Percentiles rank a stretch among this genome's conserved stretches.
Conservation (phyloP, 495 filamentous ascomycete species). For the Penicilliopsis zonata region DNA sequence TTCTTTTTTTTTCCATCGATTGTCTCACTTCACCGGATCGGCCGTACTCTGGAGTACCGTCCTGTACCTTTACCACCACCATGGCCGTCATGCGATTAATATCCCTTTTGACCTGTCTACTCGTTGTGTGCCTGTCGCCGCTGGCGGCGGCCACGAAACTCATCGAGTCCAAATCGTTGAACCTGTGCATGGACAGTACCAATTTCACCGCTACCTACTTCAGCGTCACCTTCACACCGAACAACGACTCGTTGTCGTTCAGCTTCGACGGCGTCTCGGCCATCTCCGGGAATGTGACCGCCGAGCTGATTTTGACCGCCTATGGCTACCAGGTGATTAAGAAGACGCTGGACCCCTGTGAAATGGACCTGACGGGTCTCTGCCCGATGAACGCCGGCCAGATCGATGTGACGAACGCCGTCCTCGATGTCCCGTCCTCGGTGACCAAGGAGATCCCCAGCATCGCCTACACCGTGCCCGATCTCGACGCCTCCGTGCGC, state of each 20-base stretch:
- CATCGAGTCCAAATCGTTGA: constrained; percentile 66
- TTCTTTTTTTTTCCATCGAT: constrained; percentile 3
- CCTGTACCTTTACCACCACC: no score
- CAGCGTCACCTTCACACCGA: constrained; percentile 67
- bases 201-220: constrained; percentile 76
- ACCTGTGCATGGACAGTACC: constrained; percentile 64
- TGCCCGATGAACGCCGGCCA: constrained; percentile 89
- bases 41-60: constrained; percentile 47
- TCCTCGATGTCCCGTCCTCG: constrained; percentile 42
- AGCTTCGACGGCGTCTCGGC: constrained; percentile 74
- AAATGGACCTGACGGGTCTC: constrained; percentile 54
- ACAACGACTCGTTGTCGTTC: constrained; percentile 58
- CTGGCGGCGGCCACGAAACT: constrained; percentile 26
- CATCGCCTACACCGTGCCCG: constrained; percentile 83
- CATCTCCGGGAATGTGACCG: constrained; percentile 73
- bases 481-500: constrained; percentile 79
- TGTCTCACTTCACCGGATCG: constrained; percentile 5
- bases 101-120: constrained; percentile 21
- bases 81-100: constrained; percentile 30
- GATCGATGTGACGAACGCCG: constrained; percentile 58
- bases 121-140: constrained; percentile 30
- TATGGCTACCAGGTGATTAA: constrained; percentile 66
- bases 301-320: constrained; percentile 62
- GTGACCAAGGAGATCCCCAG: constrained; percentile 57
- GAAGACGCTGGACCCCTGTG: constrained; percentile 65